Conservation (phyloP, 2,329 filamentous ascomycete genomes). For the Ramularia collo-cygni region DNA sequence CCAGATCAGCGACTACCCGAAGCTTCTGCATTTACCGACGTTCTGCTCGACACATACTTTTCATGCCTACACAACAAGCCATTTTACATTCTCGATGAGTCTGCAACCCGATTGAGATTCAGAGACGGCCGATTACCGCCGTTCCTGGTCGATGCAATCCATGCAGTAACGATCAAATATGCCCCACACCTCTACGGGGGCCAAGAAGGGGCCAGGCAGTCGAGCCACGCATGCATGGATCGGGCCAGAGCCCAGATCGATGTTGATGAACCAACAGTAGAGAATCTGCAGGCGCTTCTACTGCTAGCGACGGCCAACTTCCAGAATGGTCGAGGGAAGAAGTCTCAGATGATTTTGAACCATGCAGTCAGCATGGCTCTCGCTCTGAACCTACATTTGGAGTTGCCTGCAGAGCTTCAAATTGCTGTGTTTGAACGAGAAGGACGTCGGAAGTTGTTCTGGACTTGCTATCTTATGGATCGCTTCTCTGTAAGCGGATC, state of each 20-base stretch:
- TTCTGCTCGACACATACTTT: conserved; percentile 67
- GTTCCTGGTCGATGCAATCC: conserved; percentile 47
- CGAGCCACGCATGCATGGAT: conserved; percentile 67
- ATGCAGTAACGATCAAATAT: conserved; percentile 53
- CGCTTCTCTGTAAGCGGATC: conserved; percentile 77
- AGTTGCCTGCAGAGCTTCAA: conserved; percentile 57
- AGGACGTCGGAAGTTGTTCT: conserved; percentile 72
- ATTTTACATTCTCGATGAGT: conserved; percentile 74
- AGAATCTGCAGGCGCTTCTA: conserved; percentile 67
- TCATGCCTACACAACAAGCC: conserved; percentile 72
- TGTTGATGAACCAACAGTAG: conserved; percentile 72
- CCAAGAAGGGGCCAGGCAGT: conserved; percentile 58
- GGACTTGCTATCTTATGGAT: conserved; percentile 82
- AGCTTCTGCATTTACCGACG: conserved; percentile 19
- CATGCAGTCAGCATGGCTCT: conserved; percentile 73
- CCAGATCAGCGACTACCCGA: conserved; percentile 6
- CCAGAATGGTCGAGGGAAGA: conserved; percentile 72
- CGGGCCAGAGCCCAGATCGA: conserved; percentile 65
- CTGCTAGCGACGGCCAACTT: conserved; percentile 70
- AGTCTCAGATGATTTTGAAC: conserved; percentile 81
- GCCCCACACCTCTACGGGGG: conserved; percentile 58
- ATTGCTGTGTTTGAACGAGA: conserved; percentile 65
- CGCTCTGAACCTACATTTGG: conserved; percentile 72
- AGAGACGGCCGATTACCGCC: conserved; percentile 58
- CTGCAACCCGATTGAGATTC: conserved; percentile 63